Percentiles rank a stretch among this genome's conserved stretches.
These are phyloP conservation scores for Eutrema heterophyllum DNA, from an alignment of 345 rosid species.

Conservation along the genomic window DNA sequence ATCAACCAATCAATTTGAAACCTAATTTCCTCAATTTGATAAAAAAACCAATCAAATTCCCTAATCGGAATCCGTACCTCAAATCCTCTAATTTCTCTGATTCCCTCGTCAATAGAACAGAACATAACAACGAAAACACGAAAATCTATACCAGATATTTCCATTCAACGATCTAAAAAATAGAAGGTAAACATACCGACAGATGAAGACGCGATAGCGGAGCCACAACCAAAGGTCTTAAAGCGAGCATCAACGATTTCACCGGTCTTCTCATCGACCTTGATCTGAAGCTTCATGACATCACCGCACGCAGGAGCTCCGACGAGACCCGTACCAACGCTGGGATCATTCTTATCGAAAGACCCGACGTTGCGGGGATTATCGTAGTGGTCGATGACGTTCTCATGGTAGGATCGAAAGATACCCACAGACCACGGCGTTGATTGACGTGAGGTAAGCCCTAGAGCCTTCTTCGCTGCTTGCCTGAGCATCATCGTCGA, in stretches of 20 bases:
- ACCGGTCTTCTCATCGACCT: conserved; percentile 79
- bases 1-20: not conserved
- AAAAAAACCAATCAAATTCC: not conserved
- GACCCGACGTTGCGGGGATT: conserved; percentile 96
- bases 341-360: conserved; percentile 86
- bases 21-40: not conserved
- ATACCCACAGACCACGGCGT: conserved; percentile 29
- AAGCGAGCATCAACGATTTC: conserved; percentile 87
- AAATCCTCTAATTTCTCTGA: not conserved
- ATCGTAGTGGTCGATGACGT: conserved; percentile 93
- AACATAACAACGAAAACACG: not conserved
- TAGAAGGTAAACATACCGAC: conserved; percentile 48
- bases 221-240: conserved; percentile 98
- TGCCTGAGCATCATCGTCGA: conserved; percentile 44
- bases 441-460: conserved; percentile 28
- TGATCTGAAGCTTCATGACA: conserved; percentile 97
- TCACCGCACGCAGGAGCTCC: conserved; percentile 99
- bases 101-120: not conserved
- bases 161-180: not conserved
- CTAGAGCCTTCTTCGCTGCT: conserved; percentile 45
- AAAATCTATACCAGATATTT: not conserved
- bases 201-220: conserved; percentile 96
- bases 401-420: conserved; percentile 73
- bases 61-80: not conserved
- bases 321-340: conserved; percentile 85